Conservation (phyloP, 2,329 filamentous ascomycete genomes). For the Aspergillus spinulosporus region DNA sequence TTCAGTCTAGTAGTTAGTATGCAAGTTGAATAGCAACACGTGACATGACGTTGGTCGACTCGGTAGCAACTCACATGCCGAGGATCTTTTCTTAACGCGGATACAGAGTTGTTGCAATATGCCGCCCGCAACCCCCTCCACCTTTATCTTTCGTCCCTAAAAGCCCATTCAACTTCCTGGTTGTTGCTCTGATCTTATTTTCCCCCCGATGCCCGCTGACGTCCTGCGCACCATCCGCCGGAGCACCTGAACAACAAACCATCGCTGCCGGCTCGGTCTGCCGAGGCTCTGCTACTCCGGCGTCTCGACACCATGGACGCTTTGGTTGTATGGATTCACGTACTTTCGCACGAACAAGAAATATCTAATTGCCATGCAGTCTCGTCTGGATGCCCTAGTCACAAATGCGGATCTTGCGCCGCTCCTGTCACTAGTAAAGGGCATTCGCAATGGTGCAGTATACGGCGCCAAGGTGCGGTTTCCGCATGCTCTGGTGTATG, state of each 20-base stretch:
- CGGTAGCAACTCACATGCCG: constrained; percentile 41
- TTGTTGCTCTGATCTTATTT: constrained; percentile 9
- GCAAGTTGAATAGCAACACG: constrained; percentile 26
- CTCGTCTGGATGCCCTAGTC: constrained; percentile 70
- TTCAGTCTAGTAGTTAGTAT: background rate
- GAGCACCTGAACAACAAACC: constrained; percentile 12
- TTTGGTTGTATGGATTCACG: constrained; percentile 31
- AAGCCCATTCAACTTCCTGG: background rate
- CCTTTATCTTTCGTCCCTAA: constrained; percentile 2
- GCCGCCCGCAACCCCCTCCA: constrained; percentile 28
- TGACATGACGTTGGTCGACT: constrained; percentile 36
- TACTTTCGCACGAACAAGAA: background rate
- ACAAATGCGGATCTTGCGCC: constrained; percentile 85
- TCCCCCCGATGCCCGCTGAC: constrained; percentile 18
- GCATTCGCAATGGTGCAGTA: constrained; percentile 91
- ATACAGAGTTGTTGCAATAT: constrained; percentile 27
- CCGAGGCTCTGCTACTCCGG: constrained; percentile 27
- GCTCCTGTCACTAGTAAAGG: constrained; percentile 82
- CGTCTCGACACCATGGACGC: constrained; percentile 34
- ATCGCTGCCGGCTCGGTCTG: constrained; percentile 20
- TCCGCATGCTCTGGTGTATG: constrained; percentile 87
- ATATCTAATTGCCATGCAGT: constrained; percentile 46
- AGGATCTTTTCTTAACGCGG: constrained; percentile 36
- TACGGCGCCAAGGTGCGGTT: constrained; percentile 98
- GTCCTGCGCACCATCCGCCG: constrained; percentile 9